Base-by-base conservation (phyloP, 2,329 filamentous ascomycete genomes). In the Graphilbum ipis-grandicollis region DNA sequence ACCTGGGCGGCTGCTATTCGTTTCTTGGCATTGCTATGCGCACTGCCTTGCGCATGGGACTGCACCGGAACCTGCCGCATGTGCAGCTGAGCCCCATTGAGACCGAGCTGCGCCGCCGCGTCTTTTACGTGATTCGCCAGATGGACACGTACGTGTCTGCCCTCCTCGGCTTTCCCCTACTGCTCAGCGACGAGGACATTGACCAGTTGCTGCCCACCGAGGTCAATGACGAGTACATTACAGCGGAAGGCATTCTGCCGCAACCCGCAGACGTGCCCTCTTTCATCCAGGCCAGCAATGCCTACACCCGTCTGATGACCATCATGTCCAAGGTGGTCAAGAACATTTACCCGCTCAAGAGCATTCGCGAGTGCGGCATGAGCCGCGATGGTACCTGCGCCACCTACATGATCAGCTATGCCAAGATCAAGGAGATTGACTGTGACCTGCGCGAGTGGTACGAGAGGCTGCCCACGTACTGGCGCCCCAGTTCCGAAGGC, bases 401-500 rank as follows among this genome's bases (percentile, higher is more conserved):
- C 5, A 67, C 68, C 0, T 78, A 77, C 48, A 60, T 68, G 45
- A 71, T 80, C 41, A 75, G 69, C 48, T 75, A 75, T 47, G 56
- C 66, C 2, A 64, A 66, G 34, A 73, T 81, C 42, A 69, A 73
- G 44, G 68, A 71, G 45, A 72, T 79, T 34, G 77, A 81, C 50
- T 54, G 59, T 6, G 71, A 77, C 37, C 57, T 82, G 34, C 66
- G 72, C 33, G 56, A 62, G 30, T 81, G 75, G 75, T 67, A 71
- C 34, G 68, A 75, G 41, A 59, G 63, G 37, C 55, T 98, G 19
- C 88, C 86, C 0, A 65, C 75, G 46, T 71, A 75, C 37, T 74
- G 93, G 56, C 77, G 79, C 42, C 85, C 85, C 2, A 84, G 82
- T 42, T 70, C 76, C 1, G 83, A 90, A 35, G 79, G 77, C 0